Evolutionary conservation across 176 grass and related monocot species (phyloP), one percentile per base, ranked within the genome.

Genomic region (Hyparrhenia diplandra): DNA sequence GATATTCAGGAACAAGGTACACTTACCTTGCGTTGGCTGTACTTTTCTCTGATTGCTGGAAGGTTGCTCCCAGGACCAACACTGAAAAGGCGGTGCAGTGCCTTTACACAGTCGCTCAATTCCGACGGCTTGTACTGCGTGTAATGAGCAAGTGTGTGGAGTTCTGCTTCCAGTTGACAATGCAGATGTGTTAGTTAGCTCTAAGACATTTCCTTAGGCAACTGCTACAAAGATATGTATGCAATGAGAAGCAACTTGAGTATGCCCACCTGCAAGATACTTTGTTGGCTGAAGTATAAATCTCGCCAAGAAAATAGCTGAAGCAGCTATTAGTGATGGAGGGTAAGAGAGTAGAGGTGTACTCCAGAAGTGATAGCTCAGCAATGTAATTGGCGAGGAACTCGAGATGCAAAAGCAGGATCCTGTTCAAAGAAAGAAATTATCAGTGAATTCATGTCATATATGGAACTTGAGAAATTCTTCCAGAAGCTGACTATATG

Each of bases 41-140:
- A 98, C 71, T 98, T 98, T 59, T 98, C 92, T 88, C 96, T 95
- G 72, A 98, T 91, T 36, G 96, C 92, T 73, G 92, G 96, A 40
- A 98, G 90, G 79, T 91, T 98, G 49, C 89, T 95, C 67, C 92
- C 92, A 20, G 92, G 79, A 71, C 92, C 84, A 70, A 87, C 87
- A 3, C 82, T 88, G 57, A 91, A 77, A 77, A 98, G 87, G 14
- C 84, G 81, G 62, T 93, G 90, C 41, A 98, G 64, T 25, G 58
- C 82, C 85, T 87, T 86, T 28, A 95, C 96, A 35, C 96, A 95
- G 13, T 88, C 82, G 4, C 67, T 77, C 36, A 98, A 55, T 75
- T 95, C 86, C 6, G 92, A 95, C 1, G 92, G 82, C 69, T 90
- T 98, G 64, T 98, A 98, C 64, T 89, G 79, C 2, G 90, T 95